These are phyloP conservation scores for Clarireedia monteithiana DNA, from an alignment of 2,329 filamentous ascomycete genomes.

Conservation along the genomic window DNA sequence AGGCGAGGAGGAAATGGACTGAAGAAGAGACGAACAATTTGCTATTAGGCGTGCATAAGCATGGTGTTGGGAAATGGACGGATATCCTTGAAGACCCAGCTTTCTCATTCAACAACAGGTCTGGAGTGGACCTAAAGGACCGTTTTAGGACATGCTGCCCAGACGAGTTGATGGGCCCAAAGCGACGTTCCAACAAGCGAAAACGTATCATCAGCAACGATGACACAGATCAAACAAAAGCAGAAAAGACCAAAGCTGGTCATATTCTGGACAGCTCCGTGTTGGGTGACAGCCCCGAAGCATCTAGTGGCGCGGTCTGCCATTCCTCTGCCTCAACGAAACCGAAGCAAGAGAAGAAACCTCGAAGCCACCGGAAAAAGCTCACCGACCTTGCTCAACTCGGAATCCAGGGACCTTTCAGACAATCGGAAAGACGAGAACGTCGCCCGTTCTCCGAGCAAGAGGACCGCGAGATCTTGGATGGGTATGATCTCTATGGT, in stretches of 20 bases:
- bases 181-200: slow-evolving; percentile 6
- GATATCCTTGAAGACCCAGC: slow-evolving; percentile 53
- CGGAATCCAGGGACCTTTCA: slow-evolving; percentile 55
- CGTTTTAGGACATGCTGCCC: slow-evolving; percentile 60
- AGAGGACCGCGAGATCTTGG: slow-evolving; percentile 54
- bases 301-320: too few species aligned
- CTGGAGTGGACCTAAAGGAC: slow-evolving; percentile 57
- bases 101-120: slow-evolving; percentile 53
- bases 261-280: slow-evolving; percentile 49
- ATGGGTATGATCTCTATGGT: slow-evolving; percentile 52
- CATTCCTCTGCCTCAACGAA: too few species aligned
- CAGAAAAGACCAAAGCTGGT: slow-evolving; percentile 38
- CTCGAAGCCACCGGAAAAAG: slow-evolving; percentile 47
- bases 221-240: slow-evolving; percentile 8
- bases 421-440: slow-evolving; percentile 52
- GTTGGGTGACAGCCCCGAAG: slow-evolving; percentile 10
- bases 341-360: slow-evolving; percentile 33
- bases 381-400: slow-evolving; percentile 47
- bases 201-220: neutral
- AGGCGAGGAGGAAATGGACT: slow-evolving; percentile 55
- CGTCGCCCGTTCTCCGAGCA: slow-evolving; percentile 53
- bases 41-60: slow-evolving; percentile 50
- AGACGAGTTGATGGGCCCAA: slow-evolving; percentile 45
- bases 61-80: slow-evolving; percentile 60
- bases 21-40: slow-evolving; percentile 58